phyloP scores from a whole-genome alignment of 116 monocot genomes.

The Cymodocea nodosa region DNA sequence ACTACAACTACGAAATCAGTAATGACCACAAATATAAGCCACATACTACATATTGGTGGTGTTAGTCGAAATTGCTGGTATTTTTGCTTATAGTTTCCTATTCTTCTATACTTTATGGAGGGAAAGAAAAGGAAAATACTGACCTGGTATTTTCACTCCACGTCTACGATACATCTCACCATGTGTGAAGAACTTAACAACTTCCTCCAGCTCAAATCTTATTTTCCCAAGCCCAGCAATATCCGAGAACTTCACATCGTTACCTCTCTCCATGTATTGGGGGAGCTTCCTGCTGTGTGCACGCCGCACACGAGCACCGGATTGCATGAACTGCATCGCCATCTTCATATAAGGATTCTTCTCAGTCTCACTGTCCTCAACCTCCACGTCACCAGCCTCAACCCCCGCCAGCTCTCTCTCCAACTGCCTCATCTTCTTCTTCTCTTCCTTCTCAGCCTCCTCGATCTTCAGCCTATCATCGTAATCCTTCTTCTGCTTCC shows the following conservation, averaged over 20 bases:
- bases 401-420: constrained; percentile 61
- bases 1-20: too few species aligned
- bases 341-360: constrained; percentile 65
- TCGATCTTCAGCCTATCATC: constrained; percentile 85
- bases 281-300: constrained; percentile 41
- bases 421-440: constrained; percentile 63
- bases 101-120: not conserved
- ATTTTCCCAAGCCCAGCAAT: constrained; percentile 90
- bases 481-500: constrained; percentile 72
- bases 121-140: constrained; percentile 6
- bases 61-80: too few species aligned
- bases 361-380: constrained; percentile 35
- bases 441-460: constrained; percentile 70
- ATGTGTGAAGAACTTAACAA: constrained; percentile 83
- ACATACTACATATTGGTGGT: too few species aligned
- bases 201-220: constrained; percentile 81
- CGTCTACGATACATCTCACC: constrained; percentile 76
- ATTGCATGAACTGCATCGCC: constrained; percentile 76
- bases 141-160: constrained; percentile 82
- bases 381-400: constrained; percentile 27
- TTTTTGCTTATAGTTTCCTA: too few species aligned
- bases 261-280: constrained; percentile 61
- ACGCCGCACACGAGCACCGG: constrained; percentile 64
- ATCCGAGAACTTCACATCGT: constrained; percentile 73
- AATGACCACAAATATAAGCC: too few species aligned